Base-by-base conservation (phyloP, 108 stramenopile genomes). In the Nitzschia sp. region DNA sequence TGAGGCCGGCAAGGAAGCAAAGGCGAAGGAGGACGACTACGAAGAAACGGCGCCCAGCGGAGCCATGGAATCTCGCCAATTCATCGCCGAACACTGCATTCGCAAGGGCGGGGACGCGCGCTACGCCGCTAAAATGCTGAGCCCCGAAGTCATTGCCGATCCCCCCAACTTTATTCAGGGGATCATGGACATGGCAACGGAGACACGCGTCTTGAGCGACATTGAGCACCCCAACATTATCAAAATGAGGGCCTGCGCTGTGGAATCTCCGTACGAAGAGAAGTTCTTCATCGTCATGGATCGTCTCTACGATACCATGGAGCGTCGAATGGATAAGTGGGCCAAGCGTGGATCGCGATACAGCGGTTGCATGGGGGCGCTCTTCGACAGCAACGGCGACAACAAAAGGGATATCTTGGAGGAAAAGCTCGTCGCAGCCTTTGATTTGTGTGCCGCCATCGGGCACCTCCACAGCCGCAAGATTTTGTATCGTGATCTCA, bases 141-240 rank as follows among this genome's bases (percentile, higher is more conserved):
- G 63, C 53, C 55, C 67, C 0, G 52, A 70, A 31, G 25, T 53
- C 13, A 23, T 73, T 13, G 27, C 46, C 21, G 66, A 55, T 28
- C 50, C 55, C 8, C 50, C 16, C 0, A 55, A 23, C 32, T 63
- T 69, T 60, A 53, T 46, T 26, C 32, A 72, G 30, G 85, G 80
- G 15, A 66, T 81, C 22, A 71, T 81, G n/a, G 85, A 90, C 60
- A 80, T 85, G 78, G 73, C 77, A 2, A 70, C 76, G 13, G 88
- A 90, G 75, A 80, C 85, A 11, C 76, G 78, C 21, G 72, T 83
- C 27, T 67, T 90, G 30, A 65, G 71, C 26, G 61, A 66, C 31
- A 57, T 84, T 1, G 66, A 80, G 23, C 88, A 90, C 69, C 88
- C 88, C 52, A 81, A 76, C 46, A 90, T 90, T 62, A 78, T 90